phyloP scores from a whole-genome alignment of 2,329 filamentous ascomycete genomes.

The Cladosporium sp. region DNA sequence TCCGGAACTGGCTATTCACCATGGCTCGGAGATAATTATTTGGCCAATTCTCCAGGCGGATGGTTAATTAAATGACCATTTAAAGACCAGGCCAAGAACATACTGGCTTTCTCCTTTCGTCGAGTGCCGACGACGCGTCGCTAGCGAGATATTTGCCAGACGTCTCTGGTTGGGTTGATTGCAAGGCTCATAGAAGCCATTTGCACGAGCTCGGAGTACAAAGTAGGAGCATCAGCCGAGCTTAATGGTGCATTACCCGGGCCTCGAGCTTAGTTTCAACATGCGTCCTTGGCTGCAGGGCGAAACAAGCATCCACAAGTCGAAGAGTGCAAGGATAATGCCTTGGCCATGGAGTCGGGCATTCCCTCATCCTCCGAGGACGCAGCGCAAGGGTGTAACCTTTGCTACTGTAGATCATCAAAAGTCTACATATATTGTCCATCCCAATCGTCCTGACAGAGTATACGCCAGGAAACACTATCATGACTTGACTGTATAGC shows the following conservation, averaged over 20 bases:
- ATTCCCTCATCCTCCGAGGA: conserved; percentile 4
- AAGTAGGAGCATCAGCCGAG: neutral
- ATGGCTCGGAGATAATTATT: neutral
- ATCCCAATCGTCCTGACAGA: neutral
- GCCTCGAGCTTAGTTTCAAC: neutral
- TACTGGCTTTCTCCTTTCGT: neutral
- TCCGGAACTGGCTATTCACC: neutral
- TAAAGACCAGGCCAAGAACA: neutral
- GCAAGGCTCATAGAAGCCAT: neutral
- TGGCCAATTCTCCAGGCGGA: neutral
- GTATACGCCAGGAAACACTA: neutral
- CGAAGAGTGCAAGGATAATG: neutral
- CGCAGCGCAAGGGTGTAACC: neutral
- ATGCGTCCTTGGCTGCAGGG: neutral
- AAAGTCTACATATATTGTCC: neutral
- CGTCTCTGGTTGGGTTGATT: neutral
- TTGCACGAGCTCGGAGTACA: neutral
- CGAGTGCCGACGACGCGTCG: neutral
- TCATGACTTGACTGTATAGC: neutral
- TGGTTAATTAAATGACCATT: neutral
- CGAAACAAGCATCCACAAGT: neutral
- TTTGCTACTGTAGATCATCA: neutral
- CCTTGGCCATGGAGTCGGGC: neutral
- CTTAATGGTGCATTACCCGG: neutral
- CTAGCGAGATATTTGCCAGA: neutral